Evolutionary conservation across 345 rosid species (phyloP), one percentile per base, ranked within the genome.

Genomic region (Kandelia obovata): DNA sequence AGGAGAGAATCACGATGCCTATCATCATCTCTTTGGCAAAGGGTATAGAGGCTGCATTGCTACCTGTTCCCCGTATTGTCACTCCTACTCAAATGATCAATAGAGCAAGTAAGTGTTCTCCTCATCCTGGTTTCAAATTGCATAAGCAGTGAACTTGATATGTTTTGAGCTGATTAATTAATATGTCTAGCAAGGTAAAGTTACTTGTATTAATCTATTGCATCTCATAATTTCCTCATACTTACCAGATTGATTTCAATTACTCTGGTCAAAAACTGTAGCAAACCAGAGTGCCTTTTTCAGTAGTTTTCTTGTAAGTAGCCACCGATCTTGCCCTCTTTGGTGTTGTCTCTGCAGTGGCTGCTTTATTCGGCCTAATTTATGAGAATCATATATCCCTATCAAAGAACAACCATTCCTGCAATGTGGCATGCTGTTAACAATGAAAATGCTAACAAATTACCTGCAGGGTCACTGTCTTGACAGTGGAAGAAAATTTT

Each of bases 71-170:
- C 35, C 98, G 82, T 64, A 83, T 92, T 72, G 83, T 92, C 37
- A 95, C 99, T 62, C 99, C 99, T 49, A 95, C 99, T 6, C 93
- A 87, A 68, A 90, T 95, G 91, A 92, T 95, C 64, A 80, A 78
- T 71, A 89, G 86, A 70, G 98, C 99, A 56, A 95, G 97, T 92
- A 87, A 82, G 95, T 47, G 6, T 61, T 62, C 28, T 53, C 19
- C 61, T 69, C 5, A 6, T 4, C 25, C 16, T 27, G 58, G n/a
- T 69, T 60, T 4, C 19, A 16, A 34, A 21, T 47, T 8, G 4
- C 21, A 27, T 16, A 28, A 7, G 21, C 73, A 56, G 3, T 15
- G 3, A 20, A 13, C 47, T 43, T 43, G 1, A 43, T 9, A 15
- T 43, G 49, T 43, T 43, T 11, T 43, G 3, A 43, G 49, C 17